phyloP scores from a whole-genome alignment of 2,329 filamentous ascomycete species.

The Aspergillus arachidicola region DNA sequence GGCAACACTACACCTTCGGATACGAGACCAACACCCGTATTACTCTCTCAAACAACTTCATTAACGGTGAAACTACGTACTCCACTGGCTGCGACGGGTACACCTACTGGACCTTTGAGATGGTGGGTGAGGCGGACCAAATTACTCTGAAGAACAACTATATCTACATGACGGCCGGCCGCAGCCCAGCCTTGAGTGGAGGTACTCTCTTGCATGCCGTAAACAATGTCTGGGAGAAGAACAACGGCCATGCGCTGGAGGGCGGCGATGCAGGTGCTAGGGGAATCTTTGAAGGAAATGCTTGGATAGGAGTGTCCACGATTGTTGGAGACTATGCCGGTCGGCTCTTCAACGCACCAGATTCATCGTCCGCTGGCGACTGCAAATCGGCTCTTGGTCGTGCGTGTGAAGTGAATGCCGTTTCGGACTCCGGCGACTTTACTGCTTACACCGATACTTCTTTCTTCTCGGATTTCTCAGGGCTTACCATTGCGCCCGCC shows the following conservation, averaged over 20 bases:
- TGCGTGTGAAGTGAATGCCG: neutral
- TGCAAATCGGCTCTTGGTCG: neutral
- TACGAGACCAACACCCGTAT: constrained; percentile 56
- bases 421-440: neutral
- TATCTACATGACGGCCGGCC: constrained; percentile 61
- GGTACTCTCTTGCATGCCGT: constrained; percentile 60
- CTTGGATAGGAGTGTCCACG: neutral
- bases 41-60: constrained; percentile 62
- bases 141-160: constrained; percentile 65
- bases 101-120: constrained; percentile 50
- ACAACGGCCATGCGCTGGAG: constrained; percentile 60
- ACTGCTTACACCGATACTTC: neutral
- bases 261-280: neutral
- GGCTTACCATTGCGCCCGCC: neutral
- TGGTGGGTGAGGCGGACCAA: constrained; percentile 56
- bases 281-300: neutral
- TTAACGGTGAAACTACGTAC: constrained; percentile 57
- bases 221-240: constrained; percentile 64
- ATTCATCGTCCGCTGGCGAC: neutral
- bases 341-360: neutral
- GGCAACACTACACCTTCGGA: constrained; percentile 63
- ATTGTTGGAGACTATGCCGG: neutral
- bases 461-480: neutral
- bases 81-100: constrained; percentile 60
- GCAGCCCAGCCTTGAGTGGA: constrained; percentile 58